Base-by-base conservation (phyloP, 352 stramenopile genomes). In the Phytophthora nicotianae region DNA sequence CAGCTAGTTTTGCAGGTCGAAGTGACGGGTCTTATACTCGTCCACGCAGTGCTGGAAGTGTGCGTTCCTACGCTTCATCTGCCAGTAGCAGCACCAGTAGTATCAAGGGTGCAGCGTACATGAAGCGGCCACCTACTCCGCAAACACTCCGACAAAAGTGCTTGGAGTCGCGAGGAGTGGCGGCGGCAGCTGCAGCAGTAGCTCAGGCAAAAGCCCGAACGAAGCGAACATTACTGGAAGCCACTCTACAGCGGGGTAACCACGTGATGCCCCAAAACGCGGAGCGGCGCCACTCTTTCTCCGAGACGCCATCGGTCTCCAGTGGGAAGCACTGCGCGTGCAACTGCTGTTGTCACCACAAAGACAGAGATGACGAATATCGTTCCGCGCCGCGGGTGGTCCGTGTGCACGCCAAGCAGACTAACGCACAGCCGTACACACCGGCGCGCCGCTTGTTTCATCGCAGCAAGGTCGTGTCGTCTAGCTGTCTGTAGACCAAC, bases 61-160 rank as follows among this genome's bases (percentile, higher is more conserved):
- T 83, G 16, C 70, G 73, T 13, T 74, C 66, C 6, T 71, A 68
- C 13, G 26, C 62, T 2, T 50, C 41, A 5, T 67, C 68, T 13
- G 37, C 56, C n/a, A 47, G 45, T 5, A 54, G 48, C n/a, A 62
- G 45, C 17, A 55, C 40, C 14, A 65, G 70, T 38, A 80, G 64
- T 27, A 62, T 91, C 17, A 80, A 72, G 23, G 65, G 82, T 4
- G 82, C 76, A 16, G 67, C 78, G 9, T 91, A 89, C 64, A 71
- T 89, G 72, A 76, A 75, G 50, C 70, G 80, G 5, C 76, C 80
- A 16, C 71, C 80, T 27, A 90, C 76, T 4, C 69, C 80, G 4
- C 80, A 89, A 57, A 74, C 83, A 26, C 77, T 91, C 16, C 72
- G 82, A 4, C 82, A 88, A 38, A 88, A 91, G 42, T 91, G 82